Conservation (phyloP, 1,139 yeast species). For the Yamadazyma jaroonii region DNA sequence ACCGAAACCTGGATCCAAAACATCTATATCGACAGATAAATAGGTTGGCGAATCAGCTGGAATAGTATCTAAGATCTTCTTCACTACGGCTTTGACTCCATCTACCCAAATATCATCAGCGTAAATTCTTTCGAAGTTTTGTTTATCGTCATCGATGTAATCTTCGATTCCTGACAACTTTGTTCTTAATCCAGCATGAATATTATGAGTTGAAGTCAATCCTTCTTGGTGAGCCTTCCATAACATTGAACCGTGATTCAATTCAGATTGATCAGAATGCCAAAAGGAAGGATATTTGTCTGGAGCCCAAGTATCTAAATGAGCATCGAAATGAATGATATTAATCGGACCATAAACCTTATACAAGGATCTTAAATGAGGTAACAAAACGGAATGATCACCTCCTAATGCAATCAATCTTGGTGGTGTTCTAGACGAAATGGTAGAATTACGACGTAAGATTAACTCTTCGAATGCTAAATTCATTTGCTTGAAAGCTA, state of each 20-base stretch:
- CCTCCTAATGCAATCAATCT: slow-evolving; percentile 72
- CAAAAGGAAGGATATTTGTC: slow-evolving; percentile 63
- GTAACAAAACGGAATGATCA: slow-evolving; percentile 71
- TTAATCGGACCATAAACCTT: slow-evolving; percentile 61
- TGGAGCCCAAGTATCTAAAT: slow-evolving; percentile 80
- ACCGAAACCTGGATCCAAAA: slow-evolving; percentile 77
- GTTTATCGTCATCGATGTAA: slow-evolving; percentile 60
- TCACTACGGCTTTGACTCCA: slow-evolving; percentile 54
- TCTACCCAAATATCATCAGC: slow-evolving; percentile 70
- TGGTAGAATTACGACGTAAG: slow-evolving; percentile 24
- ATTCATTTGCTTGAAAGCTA: slow-evolving; percentile 72
- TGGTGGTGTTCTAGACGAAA: slow-evolving; percentile 40
- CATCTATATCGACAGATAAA: slow-evolving; percentile 73
- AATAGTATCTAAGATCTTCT: slow-evolving; percentile 47
- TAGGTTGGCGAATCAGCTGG: slow-evolving; percentile 64
- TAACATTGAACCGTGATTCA: slow-evolving; percentile 79
- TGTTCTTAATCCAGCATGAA: slow-evolving; percentile 74
- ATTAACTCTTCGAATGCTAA: slow-evolving; percentile 61
- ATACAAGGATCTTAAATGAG: slow-evolving; percentile 63
- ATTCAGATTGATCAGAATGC: slow-evolving; percentile 61
- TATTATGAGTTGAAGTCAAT: slow-evolving; percentile 51
- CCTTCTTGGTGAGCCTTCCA: slow-evolving; percentile 77
- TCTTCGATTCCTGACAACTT: slow-evolving; percentile 63
- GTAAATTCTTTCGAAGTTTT: slow-evolving; percentile 60
- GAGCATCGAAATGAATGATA: slow-evolving; percentile 76